Conservation (phyloP, 805 yeast genomes). For the Candida taoyuanica region DNA sequence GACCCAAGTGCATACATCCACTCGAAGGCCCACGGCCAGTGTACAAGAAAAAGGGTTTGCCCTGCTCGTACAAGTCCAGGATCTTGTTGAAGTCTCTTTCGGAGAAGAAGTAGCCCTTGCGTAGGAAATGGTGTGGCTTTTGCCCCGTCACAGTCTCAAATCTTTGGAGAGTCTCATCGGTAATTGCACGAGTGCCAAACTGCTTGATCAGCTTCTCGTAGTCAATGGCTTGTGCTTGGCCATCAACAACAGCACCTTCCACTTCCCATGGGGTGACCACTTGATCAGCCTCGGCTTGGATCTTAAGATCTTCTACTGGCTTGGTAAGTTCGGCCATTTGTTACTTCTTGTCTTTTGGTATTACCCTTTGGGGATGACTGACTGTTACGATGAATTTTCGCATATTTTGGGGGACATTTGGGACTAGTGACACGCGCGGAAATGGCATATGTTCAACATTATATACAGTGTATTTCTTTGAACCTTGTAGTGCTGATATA, state of each 20-base stretch:
- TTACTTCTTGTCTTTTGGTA: too few species aligned
- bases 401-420: not conserved
- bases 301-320: constrained; percentile 9
- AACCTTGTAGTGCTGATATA: too few species aligned
- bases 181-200: constrained; percentile 79
- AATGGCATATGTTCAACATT: too few species aligned
- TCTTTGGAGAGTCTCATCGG: constrained; percentile 65
- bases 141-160: constrained; percentile 83
- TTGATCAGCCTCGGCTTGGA: constrained; percentile 16
- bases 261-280: constrained; percentile 96
- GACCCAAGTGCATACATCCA: constrained; percentile 94
- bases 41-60: constrained; percentile 90
- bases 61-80: constrained; percentile 86
- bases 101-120: constrained; percentile 88
- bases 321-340: too few species aligned
- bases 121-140: constrained; percentile 84
- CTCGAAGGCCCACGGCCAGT: constrained; percentile 98
- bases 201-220: constrained; percentile 81
- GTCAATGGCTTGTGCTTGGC: constrained; percentile 85
- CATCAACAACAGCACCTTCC: constrained; percentile 96
- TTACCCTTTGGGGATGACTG: not conserved
- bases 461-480: too few species aligned
- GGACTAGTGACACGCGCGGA: not conserved
- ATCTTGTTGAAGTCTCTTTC: constrained; percentile 80
- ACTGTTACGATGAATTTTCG: not conserved